Evolutionary conservation across 1,284 basidiomycete genomes (phyloP), one percentile per base, ranked within the genome.

Genomic region (Rhodotorula sp.): DNA sequence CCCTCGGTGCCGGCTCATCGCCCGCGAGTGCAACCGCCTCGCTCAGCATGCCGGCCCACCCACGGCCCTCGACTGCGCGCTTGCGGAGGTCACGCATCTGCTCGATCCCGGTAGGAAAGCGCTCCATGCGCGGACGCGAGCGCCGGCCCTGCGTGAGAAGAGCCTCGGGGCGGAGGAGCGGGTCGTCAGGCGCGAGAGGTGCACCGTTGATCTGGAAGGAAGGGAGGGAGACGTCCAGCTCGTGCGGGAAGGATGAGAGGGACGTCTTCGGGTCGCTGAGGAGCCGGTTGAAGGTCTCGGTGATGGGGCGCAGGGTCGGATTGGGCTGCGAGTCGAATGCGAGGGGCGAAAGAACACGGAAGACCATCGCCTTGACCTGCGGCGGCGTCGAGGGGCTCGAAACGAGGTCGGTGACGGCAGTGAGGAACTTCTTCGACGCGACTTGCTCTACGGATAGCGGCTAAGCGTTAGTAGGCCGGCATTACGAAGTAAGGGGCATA

Each of bases 371-470:
- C 27, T 71, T 71, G 29, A 76, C 75, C 13, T 46, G 48, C 2
- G 76, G 64, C 22, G 75, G 69, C 4, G 73, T 74, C 46, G 73
- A 75, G 25, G 67, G 68, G 21, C 46, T 54, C 29, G 65, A 46
- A 36, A 66, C 62, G 36, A 76, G 66, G 46, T 70, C 71, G 32
- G 64, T 53, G 37, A 76, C n/a, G 27, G 73, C 68, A 32, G 56
- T 50, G 22, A 78, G 50, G 69, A 78, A 78, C 61, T 78, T 78
- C 41, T 76, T 75, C 34, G 67, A 64, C 21, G 72, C 75, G 46
- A 78, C 65, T 63, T 77, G 70, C 25, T 74, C 73, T 78, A 67
- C 29, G n/a, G n/a, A n/a, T n/a, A n/a, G n/a, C n/a, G n/a, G n/a
- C n/a, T n/a, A n/a, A n/a, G n/a, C n/a, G n/a, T n/a, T n/a, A n/a